A percentile compares a stretch with the other conserved stretches of the same genome.
Conservation (phyloP, 164 flowering plant species). For the Chimonanthus praecox region DNA sequence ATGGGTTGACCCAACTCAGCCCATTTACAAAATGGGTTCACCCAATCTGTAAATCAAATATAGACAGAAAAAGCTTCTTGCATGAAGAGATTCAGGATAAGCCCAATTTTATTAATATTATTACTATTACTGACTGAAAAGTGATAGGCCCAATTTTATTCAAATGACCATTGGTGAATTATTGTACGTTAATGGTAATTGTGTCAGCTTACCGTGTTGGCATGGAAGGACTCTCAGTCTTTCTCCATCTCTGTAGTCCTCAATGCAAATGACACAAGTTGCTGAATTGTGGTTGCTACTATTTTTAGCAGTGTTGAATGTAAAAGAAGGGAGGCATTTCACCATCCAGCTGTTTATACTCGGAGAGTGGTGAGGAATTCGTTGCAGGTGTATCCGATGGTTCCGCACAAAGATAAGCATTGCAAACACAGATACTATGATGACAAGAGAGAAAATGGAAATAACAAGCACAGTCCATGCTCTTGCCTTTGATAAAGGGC, state of each 20-base stretch:
- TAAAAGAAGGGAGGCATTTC: constrained; percentile 27
- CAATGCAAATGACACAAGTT: constrained; percentile 65
- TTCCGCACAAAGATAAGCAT: constrained; percentile 29
- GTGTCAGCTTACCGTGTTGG: constrained; percentile 46
- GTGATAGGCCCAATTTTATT: background rate
- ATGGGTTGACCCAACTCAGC: background rate
- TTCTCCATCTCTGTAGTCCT: constrained; percentile 57
- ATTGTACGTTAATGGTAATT: no score
- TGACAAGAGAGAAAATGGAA: constrained; percentile 43
- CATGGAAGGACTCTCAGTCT: constrained; percentile 52
- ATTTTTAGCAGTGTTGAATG: constrained; percentile 21
- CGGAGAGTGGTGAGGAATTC: constrained; percentile 13
- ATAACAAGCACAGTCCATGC: constrained; percentile 51
- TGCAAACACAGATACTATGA: constrained; percentile 30
- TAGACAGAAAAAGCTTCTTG: background rate
- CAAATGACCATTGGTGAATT: background rate
- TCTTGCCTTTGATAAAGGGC: constrained; percentile 23
- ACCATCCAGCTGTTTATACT: constrained; percentile 30
- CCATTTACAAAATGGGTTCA: no score
- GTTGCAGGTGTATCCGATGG: constrained; percentile 20
- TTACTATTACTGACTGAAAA: background rate
- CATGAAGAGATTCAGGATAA: background rate
- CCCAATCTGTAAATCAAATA: background rate
- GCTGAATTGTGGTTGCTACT: constrained; percentile 18
- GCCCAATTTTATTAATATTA: no score